Evolutionary conservation across 2,329 filamentous ascomycete species (phyloP).

Genomic region (Alternaria hordeiaustralica): DNA sequence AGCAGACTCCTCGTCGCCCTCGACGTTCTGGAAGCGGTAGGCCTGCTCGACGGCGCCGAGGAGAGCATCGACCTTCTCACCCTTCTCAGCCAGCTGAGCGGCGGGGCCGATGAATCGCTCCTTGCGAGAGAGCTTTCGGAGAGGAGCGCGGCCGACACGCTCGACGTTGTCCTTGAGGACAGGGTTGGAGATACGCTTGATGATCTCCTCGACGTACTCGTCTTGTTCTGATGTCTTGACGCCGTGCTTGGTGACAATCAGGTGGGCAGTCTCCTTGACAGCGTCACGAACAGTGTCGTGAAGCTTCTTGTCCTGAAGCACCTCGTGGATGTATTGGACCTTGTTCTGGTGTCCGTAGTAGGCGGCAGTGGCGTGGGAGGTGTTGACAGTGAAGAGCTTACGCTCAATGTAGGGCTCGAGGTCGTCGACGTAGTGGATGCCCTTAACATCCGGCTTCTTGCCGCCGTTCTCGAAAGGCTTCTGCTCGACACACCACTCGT

Average conservation of each 20-base stretch:
- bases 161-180: constrained; percentile 91
- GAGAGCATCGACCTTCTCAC: constrained; percentile 73
- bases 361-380: constrained; percentile 91
- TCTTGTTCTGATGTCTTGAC: constrained; percentile 78
- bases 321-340: constrained; percentile 88
- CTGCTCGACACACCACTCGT: constrained; percentile 96
- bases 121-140: constrained; percentile 92
- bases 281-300: constrained; percentile 79
- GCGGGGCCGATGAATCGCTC: constrained; percentile 96
- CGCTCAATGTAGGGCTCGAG: constrained; percentile 96
- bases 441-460: constrained; percentile 76
- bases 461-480: constrained; percentile 76
- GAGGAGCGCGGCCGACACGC: constrained; percentile 91
- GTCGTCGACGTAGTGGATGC: constrained; percentile 91
- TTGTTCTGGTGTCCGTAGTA: constrained; percentile 91
- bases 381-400: constrained; percentile 99
- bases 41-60: constrained; percentile 88
- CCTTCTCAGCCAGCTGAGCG: constrained; percentile 83
- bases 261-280: constrained; percentile 81
- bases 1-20: constrained; percentile 86
- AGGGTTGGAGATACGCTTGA: constrained; percentile 91
- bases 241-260: constrained; percentile 87
- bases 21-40: constrained; percentile 93
- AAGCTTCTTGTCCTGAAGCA: constrained; percentile 81
- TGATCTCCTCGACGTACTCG: constrained; percentile 89